A percentile compares a stretch with the other conserved stretches of the same genome.
Conservation (phyloP, 2,329 filamentous ascomycete species). For the Fusarium citri region DNA sequence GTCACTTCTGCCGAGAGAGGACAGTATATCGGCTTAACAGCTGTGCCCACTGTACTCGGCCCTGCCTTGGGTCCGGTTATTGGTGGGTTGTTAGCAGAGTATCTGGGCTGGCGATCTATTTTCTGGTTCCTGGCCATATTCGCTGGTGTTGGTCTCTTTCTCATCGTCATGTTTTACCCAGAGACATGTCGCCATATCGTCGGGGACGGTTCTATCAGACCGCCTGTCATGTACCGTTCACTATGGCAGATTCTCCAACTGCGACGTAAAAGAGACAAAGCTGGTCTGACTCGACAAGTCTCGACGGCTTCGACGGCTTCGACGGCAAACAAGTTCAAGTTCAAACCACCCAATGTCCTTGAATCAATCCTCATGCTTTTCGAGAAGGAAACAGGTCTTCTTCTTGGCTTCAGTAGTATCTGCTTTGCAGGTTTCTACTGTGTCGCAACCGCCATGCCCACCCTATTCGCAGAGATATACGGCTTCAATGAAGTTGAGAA, state of each 20-base stretch:
- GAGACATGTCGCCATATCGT: slow-evolving; percentile 63
- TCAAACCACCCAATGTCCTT: slow-evolving; percentile 56
- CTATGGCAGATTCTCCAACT: slow-evolving; percentile 48
- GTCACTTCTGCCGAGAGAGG: slow-evolving; percentile 72
- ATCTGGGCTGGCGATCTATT: slow-evolving; percentile 68
- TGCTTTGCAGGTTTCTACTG: slow-evolving; percentile 64
- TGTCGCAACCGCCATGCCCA: slow-evolving; percentile 59
- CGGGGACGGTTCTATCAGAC: slow-evolving; percentile 62
- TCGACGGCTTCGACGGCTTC: slow-evolving; percentile 35
- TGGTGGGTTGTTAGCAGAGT: slow-evolving; percentile 67
- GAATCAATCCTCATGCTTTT: slow-evolving; percentile 55
- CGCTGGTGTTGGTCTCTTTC: slow-evolving; percentile 53
- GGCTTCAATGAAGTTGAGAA: slow-evolving; percentile 67
- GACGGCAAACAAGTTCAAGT: slow-evolving; percentile 47
- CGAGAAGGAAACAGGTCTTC: slow-evolving; percentile 57
- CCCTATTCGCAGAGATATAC: slow-evolving; percentile 63
- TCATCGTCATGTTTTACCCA: slow-evolving; percentile 63
- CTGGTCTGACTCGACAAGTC: slow-evolving; percentile 16
- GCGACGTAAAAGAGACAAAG: slow-evolving; percentile 28
- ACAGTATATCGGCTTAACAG: slow-evolving; percentile 66
- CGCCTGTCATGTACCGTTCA: slow-evolving; percentile 54
- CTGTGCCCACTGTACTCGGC: slow-evolving; percentile 60
- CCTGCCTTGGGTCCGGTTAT: slow-evolving; percentile 66
- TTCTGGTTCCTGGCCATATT: slow-evolving; percentile 72
- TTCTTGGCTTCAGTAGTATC: slow-evolving; percentile 59